Evolutionary conservation across 1,284 basidiomycete species (phyloP).

Genomic region (Malassezia sympodialis): DNA sequence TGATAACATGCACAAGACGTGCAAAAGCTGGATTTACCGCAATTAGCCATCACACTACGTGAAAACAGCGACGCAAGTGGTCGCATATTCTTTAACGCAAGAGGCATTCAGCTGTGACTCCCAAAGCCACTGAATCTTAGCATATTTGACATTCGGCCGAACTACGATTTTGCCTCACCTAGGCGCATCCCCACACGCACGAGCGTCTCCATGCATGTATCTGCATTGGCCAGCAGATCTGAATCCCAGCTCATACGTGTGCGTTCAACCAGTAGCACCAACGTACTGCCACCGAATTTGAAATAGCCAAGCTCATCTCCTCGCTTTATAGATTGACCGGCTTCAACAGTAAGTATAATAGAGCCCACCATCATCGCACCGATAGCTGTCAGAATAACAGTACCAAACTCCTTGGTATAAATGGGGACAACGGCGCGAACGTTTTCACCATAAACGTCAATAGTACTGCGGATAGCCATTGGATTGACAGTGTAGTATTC

Average conservation of each 20-base stretch:
- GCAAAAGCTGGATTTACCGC: conserved; percentile 1
- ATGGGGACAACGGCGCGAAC: conserved; percentile 52
- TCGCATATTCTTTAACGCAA: not conserved
- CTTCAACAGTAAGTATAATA: conserved; percentile 71
- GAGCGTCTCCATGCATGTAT: conserved; percentile 60
- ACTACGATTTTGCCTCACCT: conserved; percentile 6
- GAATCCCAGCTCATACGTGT: conserved; percentile 68
- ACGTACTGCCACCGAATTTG: conserved; percentile 46
- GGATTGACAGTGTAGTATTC: conserved; percentile 55
- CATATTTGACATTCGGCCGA: conserved; percentile 11
- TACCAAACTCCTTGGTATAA: conserved; percentile 36
- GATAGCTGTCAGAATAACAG: conserved; percentile 37
- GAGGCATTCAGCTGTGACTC: not conserved
- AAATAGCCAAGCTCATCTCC: conserved; percentile 72
- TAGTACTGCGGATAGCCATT: conserved; percentile 63
- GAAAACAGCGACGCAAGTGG: not conserved
- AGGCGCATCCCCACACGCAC: conserved; percentile 55
- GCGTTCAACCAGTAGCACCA: conserved; percentile 22
- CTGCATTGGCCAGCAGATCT: conserved; percentile 67
- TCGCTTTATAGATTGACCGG: conserved; percentile 66
- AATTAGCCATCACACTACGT: not conserved
- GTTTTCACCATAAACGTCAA: conserved; percentile 94
- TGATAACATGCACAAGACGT: conserved; percentile 12
- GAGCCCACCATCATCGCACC: conserved; percentile 55
- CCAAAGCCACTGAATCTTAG: not conserved